A percentile compares a stretch with the other conserved stretches of the same genome.
Conservation (phyloP, 176 grass and related monocot genomes). For the Chloris gayana region DNA sequence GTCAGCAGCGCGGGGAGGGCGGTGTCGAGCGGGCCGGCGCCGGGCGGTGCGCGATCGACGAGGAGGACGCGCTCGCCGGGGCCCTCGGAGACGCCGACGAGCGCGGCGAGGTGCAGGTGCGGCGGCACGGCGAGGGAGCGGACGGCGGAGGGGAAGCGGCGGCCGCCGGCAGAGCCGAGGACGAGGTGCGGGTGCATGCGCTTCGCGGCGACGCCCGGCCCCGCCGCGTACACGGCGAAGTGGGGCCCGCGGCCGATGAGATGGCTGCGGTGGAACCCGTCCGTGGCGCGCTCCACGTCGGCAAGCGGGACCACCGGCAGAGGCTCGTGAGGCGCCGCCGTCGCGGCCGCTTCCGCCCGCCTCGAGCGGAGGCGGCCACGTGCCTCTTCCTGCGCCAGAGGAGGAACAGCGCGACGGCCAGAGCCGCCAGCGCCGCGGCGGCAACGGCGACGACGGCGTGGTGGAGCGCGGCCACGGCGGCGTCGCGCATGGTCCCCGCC, state of each 20-base stretch:
- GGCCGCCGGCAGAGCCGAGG: slow-evolving; percentile 58
- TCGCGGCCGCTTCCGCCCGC: background rate
- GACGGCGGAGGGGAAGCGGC: slow-evolving; percentile 53
- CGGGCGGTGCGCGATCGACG: slow-evolving; percentile 42
- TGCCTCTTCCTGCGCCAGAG: slow-evolving; percentile 45
- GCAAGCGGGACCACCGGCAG: slow-evolving; percentile 45
- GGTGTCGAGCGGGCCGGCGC: slow-evolving; percentile 39
- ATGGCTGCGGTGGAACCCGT: slow-evolving; percentile 64
- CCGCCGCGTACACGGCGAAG: slow-evolving; percentile 59
- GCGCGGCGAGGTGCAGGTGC: slow-evolving; percentile 54
- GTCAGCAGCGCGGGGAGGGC: slow-evolving; percentile 2
- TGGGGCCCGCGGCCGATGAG: slow-evolving; percentile 54
- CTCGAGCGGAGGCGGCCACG: background rate
- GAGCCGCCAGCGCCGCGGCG: slow-evolving; percentile 28
- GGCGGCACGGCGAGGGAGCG: slow-evolving; percentile 59
- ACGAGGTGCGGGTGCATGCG: slow-evolving; percentile 66
- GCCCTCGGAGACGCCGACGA: slow-evolving; percentile 61
- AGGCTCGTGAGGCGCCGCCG: background rate
- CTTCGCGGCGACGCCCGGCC: slow-evolving; percentile 54
- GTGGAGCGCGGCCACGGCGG: slow-evolving; percentile 28
- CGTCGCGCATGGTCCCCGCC: slow-evolving; percentile 36
- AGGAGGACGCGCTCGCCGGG: slow-evolving; percentile 73
- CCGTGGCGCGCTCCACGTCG: slow-evolving; percentile 66
- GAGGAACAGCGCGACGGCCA: slow-evolving; percentile 48
- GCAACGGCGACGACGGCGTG: slow-evolving; percentile 33